A percentile compares a stretch with the other conserved stretches of the same genome.
These are phyloP conservation scores for Fusarium praegraminearum DNA, from an alignment of 2,329 filamentous ascomycete genomes.

Conservation along the genomic window DNA sequence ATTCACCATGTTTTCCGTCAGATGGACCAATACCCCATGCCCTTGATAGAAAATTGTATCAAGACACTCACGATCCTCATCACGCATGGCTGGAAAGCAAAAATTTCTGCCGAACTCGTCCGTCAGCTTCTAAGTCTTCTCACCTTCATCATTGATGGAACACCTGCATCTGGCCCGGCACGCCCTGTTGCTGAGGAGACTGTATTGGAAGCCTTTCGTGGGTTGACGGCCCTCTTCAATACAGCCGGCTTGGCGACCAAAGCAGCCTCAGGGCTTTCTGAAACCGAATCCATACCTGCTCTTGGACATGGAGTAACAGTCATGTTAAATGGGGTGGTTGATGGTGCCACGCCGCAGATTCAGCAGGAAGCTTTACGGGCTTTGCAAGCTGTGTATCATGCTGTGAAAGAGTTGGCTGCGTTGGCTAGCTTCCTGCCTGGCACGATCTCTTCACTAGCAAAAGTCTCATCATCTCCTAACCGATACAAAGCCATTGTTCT, in stretches of 20 bases:
- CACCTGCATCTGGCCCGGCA: conserved; percentile 65
- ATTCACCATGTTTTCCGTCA: conserved; percentile 86
- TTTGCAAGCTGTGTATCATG: conserved; percentile 70
- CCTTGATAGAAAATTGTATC: conserved; percentile 79
- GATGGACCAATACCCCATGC: conserved; percentile 77
- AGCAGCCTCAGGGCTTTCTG: conserved; percentile 63
- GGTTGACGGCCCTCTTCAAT: conserved; percentile 74
- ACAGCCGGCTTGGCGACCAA: conserved; percentile 65
- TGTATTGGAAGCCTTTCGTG: conserved; percentile 75
- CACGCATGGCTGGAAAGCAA: conserved; percentile 80
- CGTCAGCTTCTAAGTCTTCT: conserved; percentile 89
- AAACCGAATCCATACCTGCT: conserved; percentile 75
- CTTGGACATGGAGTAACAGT: conserved; percentile 86
- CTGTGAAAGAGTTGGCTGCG: conserved; percentile 78
- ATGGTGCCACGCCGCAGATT: conserved; percentile 73
- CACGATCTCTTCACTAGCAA: conserved; percentile 84
- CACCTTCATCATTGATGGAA: conserved; percentile 82
- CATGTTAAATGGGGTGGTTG: conserved; percentile 78
- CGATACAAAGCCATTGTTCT: conserved; percentile 71
- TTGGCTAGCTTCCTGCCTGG: conserved; percentile 89
- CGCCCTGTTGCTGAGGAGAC: conserved; percentile 77
- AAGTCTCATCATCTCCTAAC: conserved; percentile 76
- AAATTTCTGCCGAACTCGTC: conserved; percentile 77
- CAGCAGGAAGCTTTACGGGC: conserved; percentile 77
- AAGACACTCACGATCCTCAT: conserved; percentile 81